These are phyloP conservation scores for Trichoderma sp. DNA, from an alignment of 2,329 filamentous ascomycete genomes.

Conservation along the genomic window DNA sequence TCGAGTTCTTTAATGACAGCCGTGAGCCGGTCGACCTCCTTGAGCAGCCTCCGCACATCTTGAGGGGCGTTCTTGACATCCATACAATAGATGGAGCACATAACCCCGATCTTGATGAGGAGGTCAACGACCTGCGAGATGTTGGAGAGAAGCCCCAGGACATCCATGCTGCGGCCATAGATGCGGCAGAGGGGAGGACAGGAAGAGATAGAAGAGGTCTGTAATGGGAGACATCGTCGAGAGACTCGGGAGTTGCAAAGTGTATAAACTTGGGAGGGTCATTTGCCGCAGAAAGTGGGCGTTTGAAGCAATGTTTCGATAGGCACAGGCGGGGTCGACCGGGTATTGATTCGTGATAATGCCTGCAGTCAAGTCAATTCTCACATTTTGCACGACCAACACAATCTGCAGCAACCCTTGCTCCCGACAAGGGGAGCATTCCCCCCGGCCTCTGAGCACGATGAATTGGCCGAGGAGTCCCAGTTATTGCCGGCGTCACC, in stretches of 20 bases:
- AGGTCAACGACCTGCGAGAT: slow-evolving; percentile 28
- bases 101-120: slow-evolving; percentile 27
- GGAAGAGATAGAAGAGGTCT: neutral
- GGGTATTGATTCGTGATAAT: neutral
- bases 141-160: slow-evolving; percentile 26
- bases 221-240: neutral
- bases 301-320: no score
- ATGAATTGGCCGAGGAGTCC: neutral
- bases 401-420: no score
- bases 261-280: no score
- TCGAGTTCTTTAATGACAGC: slow-evolving; percentile 27
- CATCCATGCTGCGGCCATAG: slow-evolving; percentile 22
- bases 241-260: no score
- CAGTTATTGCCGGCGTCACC: neutral
- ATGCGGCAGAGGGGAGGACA: neutral
- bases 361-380: no score
- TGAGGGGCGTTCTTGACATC: slow-evolving; percentile 24
- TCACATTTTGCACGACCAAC: no score
- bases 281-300: no score
- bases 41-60: slow-evolving; percentile 27
- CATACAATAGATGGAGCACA: slow-evolving; percentile 28
- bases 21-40: slow-evolving; percentile 22
- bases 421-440: no score
- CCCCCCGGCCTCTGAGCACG: neutral
- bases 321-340: no score